These are phyloP conservation scores for Debaryomyces robertsiae DNA, from an alignment of 1,139 yeast species.

Conservation along the genomic window DNA sequence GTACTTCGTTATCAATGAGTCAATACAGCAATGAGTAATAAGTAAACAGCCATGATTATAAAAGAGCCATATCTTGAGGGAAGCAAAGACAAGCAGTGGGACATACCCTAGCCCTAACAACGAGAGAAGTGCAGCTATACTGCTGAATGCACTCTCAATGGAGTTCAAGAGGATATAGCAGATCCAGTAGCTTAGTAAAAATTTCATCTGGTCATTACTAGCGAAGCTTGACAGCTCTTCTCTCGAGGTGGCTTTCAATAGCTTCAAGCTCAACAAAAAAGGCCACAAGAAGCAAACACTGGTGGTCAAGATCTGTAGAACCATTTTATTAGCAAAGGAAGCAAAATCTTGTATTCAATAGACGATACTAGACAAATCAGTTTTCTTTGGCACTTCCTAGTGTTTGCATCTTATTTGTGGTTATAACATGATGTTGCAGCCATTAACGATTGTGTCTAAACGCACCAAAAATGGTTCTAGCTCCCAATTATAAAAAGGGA, in stretches of 20 bases:
- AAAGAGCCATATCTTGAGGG: conserved; percentile 29
- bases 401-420: no score
- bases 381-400: no score
- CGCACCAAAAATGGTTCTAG: no score
- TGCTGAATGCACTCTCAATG: conserved; percentile 16
- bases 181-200: conserved; percentile 31
- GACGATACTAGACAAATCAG: neutral
- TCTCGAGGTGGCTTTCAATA: conserved; percentile 13
- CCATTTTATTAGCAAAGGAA: no score
- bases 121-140: conserved; percentile 10
- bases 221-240: neutral
- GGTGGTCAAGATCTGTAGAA: no score
- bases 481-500: no score
- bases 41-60: conserved; percentile 31
- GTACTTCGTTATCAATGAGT: conserved; percentile 3
- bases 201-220: conserved; percentile 18
- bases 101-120: conserved; percentile 8
- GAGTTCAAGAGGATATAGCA: conserved; percentile 23
- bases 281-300: conserved; percentile 19
- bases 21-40: conserved; percentile 15
- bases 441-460: no score
- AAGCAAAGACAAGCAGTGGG: conserved; percentile 14
- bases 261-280: conserved; percentile 20
- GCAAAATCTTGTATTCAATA: neutral
- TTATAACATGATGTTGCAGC: no score